phyloP scores from a whole-genome alignment of 2,329 filamentous ascomycete genomes.

The Teratosphaeria pseudoeucalypti region DNA sequence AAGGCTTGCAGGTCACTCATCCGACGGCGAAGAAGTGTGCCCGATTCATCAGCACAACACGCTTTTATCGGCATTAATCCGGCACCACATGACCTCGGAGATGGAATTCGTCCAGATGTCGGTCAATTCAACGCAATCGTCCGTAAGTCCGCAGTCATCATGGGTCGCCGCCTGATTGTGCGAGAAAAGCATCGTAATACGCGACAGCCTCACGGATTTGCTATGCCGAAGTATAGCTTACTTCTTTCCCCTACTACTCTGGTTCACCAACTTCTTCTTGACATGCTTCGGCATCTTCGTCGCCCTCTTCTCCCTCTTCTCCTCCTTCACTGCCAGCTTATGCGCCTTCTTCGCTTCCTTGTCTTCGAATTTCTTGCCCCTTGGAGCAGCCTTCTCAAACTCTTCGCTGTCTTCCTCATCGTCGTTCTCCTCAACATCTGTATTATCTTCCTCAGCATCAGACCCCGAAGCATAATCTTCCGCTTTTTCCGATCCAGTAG shows the following conservation, averaged over 20 bases:
- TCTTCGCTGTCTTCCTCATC: slow-evolving; percentile 17
- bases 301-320: slow-evolving; percentile 84
- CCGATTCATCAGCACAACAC: not conserved
- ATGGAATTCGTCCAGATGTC: not conserved
- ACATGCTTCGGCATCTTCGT: slow-evolving; percentile 94
- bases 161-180: too few relatives aligned
- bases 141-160: too few relatives aligned
- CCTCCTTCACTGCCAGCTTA: slow-evolving; percentile 87
- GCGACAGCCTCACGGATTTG: not conserved
- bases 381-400: slow-evolving; percentile 36
- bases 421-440: slow-evolving; percentile 27
- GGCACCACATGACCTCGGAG: not conserved
- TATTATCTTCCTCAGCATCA: slow-evolving; percentile 18
- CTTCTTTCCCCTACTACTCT: slow-evolving; percentile 51
- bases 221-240: slow-evolving; percentile 20
- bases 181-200: too few relatives aligned
- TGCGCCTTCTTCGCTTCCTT: slow-evolving; percentile 85
- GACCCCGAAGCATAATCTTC: slow-evolving; percentile 11
- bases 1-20: too few relatives aligned
- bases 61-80: not conserved
- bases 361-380: slow-evolving; percentile 79
- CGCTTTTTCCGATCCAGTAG: not conserved
- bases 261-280: slow-evolving; percentile 75
- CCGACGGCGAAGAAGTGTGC: too few relatives aligned
- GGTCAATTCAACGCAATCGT: not conserved